These are phyloP conservation scores for Fraxinus dipetala DNA, from an alignment of 305 asterid genomes.

Conservation along the genomic window DNA sequence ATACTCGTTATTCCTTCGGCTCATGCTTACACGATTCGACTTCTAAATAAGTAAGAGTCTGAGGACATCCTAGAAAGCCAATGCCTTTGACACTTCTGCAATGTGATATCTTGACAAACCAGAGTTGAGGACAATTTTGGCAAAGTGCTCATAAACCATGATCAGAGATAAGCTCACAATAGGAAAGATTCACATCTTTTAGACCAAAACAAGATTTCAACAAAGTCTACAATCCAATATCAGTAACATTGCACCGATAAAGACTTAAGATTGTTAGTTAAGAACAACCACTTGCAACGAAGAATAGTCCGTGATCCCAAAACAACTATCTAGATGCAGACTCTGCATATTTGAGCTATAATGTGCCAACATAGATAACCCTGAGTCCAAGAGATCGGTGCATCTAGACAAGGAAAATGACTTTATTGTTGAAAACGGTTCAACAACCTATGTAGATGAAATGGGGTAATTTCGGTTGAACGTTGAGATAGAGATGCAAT, in stretches of 20 bases:
- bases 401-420: conserved; percentile 61
- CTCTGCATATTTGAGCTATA: conserved; percentile 41
- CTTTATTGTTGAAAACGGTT: conserved; percentile 55
- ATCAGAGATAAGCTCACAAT: conserved; percentile 54
- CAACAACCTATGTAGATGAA: no score
- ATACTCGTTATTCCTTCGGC: conserved; percentile 52
- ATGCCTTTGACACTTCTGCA: conserved; percentile 50
- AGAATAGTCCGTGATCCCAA: conserved; percentile 50
- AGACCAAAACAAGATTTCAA: conserved; percentile 43
- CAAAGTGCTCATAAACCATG: conserved; percentile 47
- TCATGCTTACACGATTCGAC: conserved; percentile 57
- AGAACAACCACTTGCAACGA: conserved; percentile 54
- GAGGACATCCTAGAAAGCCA: conserved; percentile 64
- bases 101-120: conserved; percentile 50
- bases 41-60: conserved; percentile 41
- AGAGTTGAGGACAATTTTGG: conserved; percentile 42
- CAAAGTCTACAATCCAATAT: conserved; percentile 49
- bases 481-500: conserved; percentile 12
- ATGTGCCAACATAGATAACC: conserved; percentile 38
- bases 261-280: conserved; percentile 53
- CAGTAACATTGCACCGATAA: conserved; percentile 60
- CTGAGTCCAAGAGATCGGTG: conserved; percentile 61
- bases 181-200: conserved; percentile 55
- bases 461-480: no score
- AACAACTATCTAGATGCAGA: conserved; percentile 62